phyloP scores from a whole-genome alignment of 352 stramenopile species.

The Phytophthora sansomeana region DNA sequence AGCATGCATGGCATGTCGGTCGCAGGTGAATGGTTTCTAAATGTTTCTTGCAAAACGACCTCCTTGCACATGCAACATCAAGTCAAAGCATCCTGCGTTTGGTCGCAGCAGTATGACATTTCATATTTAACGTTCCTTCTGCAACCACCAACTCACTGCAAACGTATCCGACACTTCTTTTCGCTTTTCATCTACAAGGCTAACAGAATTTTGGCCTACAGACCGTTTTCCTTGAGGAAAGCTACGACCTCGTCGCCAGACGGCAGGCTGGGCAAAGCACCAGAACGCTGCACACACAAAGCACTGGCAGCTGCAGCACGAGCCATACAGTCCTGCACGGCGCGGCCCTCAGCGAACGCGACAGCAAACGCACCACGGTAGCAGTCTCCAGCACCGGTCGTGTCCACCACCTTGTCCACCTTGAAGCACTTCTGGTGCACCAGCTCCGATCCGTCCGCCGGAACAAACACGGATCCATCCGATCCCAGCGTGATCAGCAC shows the following conservation, averaged over 20 bases:
- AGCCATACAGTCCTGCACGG: conserved; percentile 59
- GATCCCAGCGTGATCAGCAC: conserved; percentile 76
- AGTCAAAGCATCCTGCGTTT: too few relatives aligned
- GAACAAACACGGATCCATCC: conserved; percentile 74
- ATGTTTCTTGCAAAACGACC: too few relatives aligned
- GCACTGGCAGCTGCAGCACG: conserved; percentile 67
- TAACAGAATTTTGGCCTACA: conserved; percentile 6
- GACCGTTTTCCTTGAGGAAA: conserved; percentile 41
- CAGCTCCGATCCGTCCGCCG: conserved; percentile 35
- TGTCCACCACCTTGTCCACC: conserved; percentile 77
- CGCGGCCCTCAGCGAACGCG: conserved; percentile 52
- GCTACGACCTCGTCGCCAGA: conserved; percentile 39
- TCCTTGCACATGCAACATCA: too few relatives aligned
- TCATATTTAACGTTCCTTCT: neutral
- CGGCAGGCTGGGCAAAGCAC: conserved; percentile 77
- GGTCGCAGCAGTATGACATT: neutral
- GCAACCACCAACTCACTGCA: neutral
- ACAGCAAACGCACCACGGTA: conserved; percentile 80
- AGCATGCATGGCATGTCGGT: too few relatives aligned
- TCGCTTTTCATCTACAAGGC: neutral
- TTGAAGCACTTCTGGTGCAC: conserved; percentile 60
- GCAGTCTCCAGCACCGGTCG: conserved; percentile 82
- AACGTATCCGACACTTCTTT: neutral
- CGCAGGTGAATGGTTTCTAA: too few relatives aligned
- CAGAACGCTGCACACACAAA: conserved; percentile 68